A percentile compares a stretch with the other conserved stretches of the same genome.
These are phyloP conservation scores for Sanghuangporus baumii DNA, from an alignment of 1,284 basidiomycete genomes.

Conservation along the genomic window DNA sequence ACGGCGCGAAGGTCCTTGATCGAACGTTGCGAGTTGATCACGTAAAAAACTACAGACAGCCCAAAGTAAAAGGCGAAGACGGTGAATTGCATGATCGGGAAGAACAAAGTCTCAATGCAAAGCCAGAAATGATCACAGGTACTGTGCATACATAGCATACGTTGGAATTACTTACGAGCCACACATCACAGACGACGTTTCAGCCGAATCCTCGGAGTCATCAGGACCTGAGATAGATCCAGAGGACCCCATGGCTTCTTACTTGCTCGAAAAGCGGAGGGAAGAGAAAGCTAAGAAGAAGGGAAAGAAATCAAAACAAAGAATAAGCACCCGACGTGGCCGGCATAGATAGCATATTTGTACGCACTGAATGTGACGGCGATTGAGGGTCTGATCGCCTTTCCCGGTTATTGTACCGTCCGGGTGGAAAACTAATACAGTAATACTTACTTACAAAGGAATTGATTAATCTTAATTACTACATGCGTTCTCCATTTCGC, in stretches of 20 bases:
- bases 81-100: slow-evolving; percentile 88
- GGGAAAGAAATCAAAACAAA: slow-evolving; percentile 49
- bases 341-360: background rate
- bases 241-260: slow-evolving; percentile 97
- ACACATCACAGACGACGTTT: slow-evolving; percentile 38
- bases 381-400: background rate
- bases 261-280: slow-evolving; percentile 64
- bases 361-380: background rate
- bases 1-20: slow-evolving; percentile 86
- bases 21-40: slow-evolving; percentile 91
- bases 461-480: background rate
- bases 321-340: slow-evolving; percentile 34
- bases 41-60: slow-evolving; percentile 90
- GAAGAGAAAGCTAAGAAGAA: slow-evolving; percentile 63
- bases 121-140: slow-evolving; percentile 68
- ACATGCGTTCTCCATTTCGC: background rate
- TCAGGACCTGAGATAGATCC: slow-evolving; percentile 77
- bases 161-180: background rate
- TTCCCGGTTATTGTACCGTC: background rate
- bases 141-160: slow-evolving; percentile 24
- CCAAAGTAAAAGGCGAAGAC: slow-evolving; percentile 73
- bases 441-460: background rate
- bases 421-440: background rate
- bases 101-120: slow-evolving; percentile 80
- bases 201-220: slow-evolving; percentile 59